These are phyloP conservation scores for Coniochaeta sp. DNA, from an alignment of 2,329 filamentous ascomycete genomes.

Conservation along the genomic window DNA sequence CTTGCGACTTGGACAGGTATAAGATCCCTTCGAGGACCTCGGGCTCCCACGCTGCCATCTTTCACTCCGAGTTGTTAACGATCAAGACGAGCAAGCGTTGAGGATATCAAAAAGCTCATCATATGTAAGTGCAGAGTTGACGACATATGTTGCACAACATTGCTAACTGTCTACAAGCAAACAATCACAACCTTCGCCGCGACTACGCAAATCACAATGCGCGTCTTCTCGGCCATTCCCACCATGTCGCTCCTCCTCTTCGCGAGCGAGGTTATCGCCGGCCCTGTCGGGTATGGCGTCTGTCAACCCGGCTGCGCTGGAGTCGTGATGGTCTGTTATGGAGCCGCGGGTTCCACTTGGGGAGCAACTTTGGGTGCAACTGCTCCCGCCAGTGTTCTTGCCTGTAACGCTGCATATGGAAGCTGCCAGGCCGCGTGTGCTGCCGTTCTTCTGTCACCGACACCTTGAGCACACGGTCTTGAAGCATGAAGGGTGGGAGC, in stretches of 20 bases:
- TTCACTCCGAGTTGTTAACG: too few relatives aligned
- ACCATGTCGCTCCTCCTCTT: not conserved
- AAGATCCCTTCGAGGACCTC: too few relatives aligned
- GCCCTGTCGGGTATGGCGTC: not conserved
- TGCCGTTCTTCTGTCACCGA: not conserved
- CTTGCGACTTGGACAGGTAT: too few relatives aligned
- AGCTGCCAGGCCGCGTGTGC: conserved; percentile 2
- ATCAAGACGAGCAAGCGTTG: too few relatives aligned
- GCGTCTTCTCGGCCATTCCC: not conserved
- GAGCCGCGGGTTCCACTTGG: not conserved
- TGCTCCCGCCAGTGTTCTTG: not conserved
- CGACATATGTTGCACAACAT: too few relatives aligned
- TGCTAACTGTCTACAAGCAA: not conserved
- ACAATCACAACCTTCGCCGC: too few relatives aligned
- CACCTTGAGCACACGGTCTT: too few relatives aligned
- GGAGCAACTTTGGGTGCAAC: not conserved
- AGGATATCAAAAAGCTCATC: too few relatives aligned
- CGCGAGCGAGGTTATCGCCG: not conserved
- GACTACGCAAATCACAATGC: too few relatives aligned
- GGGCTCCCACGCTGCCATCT: too few relatives aligned
- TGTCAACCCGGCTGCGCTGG: not conserved
- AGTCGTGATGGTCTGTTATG: not conserved
- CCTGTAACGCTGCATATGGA: not conserved
- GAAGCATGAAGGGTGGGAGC: too few relatives aligned
- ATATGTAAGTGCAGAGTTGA: too few relatives aligned